Percentiles rank a stretch among this genome's conserved stretches.
phyloP scores from a whole-genome alignment of 345 rosid genomes.

The Mercurialis annua region DNA sequence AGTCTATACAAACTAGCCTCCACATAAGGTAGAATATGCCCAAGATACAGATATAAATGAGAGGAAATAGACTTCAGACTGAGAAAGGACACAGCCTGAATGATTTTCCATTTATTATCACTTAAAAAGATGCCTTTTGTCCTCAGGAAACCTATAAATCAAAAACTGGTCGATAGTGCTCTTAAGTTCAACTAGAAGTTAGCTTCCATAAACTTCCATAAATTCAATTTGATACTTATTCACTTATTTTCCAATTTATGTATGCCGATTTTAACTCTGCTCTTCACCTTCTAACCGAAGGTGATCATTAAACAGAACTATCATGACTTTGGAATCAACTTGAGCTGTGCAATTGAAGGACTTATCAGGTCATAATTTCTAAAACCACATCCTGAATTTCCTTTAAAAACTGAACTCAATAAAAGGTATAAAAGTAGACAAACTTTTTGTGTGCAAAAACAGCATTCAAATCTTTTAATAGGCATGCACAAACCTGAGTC shows the following conservation, averaged over 20 bases:
- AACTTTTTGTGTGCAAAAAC: neutral
- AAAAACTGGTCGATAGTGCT: neutral
- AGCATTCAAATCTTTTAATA: neutral
- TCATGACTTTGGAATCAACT: neutral
- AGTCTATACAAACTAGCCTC: neutral
- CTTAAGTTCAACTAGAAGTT: neutral
- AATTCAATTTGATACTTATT: neutral
- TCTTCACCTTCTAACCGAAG: neutral
- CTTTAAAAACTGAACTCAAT: neutral
- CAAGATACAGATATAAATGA: neutral
- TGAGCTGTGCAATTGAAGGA: neutral
- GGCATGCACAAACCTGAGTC: constrained; percentile 66
- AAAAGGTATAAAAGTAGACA: neutral
- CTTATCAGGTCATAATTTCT: neutral
- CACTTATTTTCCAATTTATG: neutral
- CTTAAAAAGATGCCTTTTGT: neutral
- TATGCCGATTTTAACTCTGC: neutral
- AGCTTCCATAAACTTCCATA: neutral
- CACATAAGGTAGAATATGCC: neutral
- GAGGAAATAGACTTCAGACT: neutral
- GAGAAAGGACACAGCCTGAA: neutral
- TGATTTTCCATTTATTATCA: neutral
- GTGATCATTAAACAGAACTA: neutral
- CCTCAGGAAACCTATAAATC: neutral
- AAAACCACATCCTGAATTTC: neutral